Evolutionary conservation across 2,329 filamentous ascomycete species (phyloP).

Genomic region (Scytalidium lignicola): DNA sequence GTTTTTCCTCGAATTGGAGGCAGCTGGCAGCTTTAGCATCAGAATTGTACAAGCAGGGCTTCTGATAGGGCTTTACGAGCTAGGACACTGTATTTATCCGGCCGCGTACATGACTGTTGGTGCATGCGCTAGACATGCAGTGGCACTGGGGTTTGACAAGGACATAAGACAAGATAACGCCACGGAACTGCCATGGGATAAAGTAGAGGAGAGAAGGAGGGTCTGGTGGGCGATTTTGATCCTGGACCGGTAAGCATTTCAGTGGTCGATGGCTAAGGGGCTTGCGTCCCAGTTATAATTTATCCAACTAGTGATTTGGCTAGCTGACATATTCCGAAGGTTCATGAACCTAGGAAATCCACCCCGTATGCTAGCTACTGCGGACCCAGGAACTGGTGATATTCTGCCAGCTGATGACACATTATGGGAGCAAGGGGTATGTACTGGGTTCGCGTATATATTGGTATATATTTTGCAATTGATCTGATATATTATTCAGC

Average conservation of each 20-base stretch:
- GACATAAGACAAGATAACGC: neutral
- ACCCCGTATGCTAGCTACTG: conserved; percentile 1
- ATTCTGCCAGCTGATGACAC: conserved; percentile 5
- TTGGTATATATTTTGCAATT: neutral
- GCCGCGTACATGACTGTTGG: conserved; percentile 27
- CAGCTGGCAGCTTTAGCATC: conserved; percentile 20
- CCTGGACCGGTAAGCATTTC: conserved; percentile 1
- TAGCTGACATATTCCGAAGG: neutral
- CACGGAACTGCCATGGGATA: neutral
- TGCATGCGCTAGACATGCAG: neutral
- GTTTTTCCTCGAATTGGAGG: conserved; percentile 21
- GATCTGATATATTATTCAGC: neutral
- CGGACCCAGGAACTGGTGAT: neutral
- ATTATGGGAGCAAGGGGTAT: conserved; percentile 3
- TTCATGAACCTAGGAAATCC: conserved; percentile 8
- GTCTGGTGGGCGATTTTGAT: conserved; percentile 7
- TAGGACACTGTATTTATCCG: conserved; percentile 31
- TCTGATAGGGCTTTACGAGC: conserved; percentile 28
- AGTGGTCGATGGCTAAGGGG: too few relatives aligned
- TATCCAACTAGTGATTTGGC: neutral
- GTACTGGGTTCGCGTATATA: too few relatives aligned
- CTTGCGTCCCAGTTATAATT: neutral
- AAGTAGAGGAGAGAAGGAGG: conserved; percentile 4
- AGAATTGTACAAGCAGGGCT: conserved; percentile 26
- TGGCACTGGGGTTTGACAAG: neutral